Evolutionary conservation across 768 basidiomycete species (phyloP).

Genomic region (Sutorius australiensis): DNA sequence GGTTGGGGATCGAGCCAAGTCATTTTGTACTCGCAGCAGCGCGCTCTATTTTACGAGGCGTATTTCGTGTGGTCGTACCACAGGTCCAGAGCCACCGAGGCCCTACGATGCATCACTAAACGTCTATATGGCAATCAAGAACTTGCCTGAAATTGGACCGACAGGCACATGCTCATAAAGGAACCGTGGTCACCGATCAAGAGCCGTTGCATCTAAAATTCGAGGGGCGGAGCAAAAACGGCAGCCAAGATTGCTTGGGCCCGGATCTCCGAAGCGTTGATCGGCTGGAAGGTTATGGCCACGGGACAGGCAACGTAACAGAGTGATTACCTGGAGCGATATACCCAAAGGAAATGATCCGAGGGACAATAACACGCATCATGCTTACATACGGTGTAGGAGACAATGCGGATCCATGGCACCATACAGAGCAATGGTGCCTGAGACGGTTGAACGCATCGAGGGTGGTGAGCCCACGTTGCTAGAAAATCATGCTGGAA

Average conservation of each 20-base stretch:
- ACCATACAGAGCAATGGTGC: neutral
- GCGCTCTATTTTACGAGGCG: neutral
- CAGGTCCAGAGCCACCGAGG: neutral
- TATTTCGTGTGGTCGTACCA: neutral
- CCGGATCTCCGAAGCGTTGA: neutral
- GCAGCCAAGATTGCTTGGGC: neutral
- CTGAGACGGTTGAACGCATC: too few species aligned
- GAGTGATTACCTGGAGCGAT: neutral
- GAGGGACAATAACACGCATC: neutral
- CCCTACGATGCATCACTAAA: neutral
- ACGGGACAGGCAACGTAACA: neutral
- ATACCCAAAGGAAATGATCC: neutral
- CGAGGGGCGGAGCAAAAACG: neutral
- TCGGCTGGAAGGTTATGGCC: too few species aligned
- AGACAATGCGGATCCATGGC: neutral
- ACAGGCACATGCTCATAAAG: neutral
- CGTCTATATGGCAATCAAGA: neutral
- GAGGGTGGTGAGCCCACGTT: neutral
- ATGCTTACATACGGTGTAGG: neutral
- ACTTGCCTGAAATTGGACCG: neutral
- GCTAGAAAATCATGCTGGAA: too few species aligned
- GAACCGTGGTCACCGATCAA: neutral
- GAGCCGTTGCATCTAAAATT: neutral
- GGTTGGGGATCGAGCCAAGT: neutral
- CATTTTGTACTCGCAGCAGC: neutral